These are phyloP conservation scores for Mortierella sp. DNA, from an alignment of 371 early-diverging fungal genomes.

Conservation along the genomic window DNA sequence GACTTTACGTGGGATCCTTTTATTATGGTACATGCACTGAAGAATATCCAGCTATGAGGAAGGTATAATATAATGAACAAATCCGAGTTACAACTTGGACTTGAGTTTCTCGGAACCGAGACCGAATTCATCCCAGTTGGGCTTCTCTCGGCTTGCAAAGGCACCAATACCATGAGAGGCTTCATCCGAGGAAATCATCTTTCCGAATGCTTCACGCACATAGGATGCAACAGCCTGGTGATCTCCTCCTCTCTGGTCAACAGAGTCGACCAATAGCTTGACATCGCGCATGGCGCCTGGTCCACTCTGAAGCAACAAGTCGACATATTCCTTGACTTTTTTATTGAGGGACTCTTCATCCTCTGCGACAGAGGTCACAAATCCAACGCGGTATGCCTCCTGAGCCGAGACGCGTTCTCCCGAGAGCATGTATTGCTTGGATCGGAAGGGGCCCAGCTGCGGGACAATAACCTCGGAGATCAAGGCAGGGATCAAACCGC, in stretches of 20 bases:
- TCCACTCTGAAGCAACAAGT: slow-evolving; percentile 64
- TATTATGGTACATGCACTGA: slow-evolving; percentile 10
- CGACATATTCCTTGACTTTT: slow-evolving; percentile 59
- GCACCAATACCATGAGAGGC: slow-evolving; percentile 76
- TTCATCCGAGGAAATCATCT: slow-evolving; percentile 78
- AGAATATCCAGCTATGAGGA: neutral
- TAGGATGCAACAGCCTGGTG: slow-evolving; percentile 38
- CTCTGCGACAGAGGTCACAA: slow-evolving; percentile 58
- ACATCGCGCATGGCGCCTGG: slow-evolving; percentile 70
- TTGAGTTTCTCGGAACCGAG: slow-evolving; percentile 42
- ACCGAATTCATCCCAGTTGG: slow-evolving; percentile 69
- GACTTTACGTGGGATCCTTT: neutral
- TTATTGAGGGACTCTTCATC: slow-evolving; percentile 58
- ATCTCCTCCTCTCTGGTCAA: slow-evolving; percentile 59
- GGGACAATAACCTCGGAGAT: slow-evolving; percentile 80
- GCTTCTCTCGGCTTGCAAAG: slow-evolving; percentile 67
- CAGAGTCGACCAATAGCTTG: slow-evolving; percentile 64
- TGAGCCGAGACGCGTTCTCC: slow-evolving; percentile 65
- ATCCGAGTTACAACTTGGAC: slow-evolving; percentile 30
- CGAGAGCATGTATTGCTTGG: slow-evolving; percentile 75
- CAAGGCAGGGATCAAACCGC: slow-evolving; percentile 79
- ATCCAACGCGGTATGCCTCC: slow-evolving; percentile 59
- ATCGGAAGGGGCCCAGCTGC: slow-evolving; percentile 67
- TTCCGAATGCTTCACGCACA: slow-evolving; percentile 64
- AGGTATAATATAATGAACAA: no score